Evolutionary conservation across 768 basidiomycete genomes (phyloP), one percentile per base, ranked within the genome.

Genomic region (Mycena capillaripes): DNA sequence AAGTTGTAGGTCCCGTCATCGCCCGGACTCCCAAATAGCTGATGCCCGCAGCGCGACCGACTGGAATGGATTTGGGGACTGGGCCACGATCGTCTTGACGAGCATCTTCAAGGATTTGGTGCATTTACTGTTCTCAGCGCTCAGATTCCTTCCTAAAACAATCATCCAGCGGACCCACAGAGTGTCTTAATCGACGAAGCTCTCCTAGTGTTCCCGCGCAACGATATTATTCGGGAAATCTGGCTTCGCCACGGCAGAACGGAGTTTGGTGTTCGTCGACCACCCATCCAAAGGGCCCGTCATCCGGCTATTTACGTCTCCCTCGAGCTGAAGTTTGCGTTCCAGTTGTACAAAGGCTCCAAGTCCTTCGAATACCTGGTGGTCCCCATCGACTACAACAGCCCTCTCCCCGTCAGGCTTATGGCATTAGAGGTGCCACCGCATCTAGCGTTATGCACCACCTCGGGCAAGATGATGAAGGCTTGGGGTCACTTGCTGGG

Each of bases 31-130:
- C 14, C 30, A 17, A 16, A 34, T 34, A n/a, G 29, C 3, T n/a
- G 21, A 34, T n/a, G 6, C 10, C 34, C 4, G 9, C 60, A 69
- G 68, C 68, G 68, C 10, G 19, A 17, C 19, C 30, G 23, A 19
- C 27, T 69, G 16, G 68, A 67, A 32, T 67, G 66, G 66, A 30
- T 17, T 3, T 67, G 66, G 66, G 66, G 66, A 29, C 66, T 67
- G 0, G 44, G 25, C 48, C 25, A 58, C 46, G 42, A 14, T 9
- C 30, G 19, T 6, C 59, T 68, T 16, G 66, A 68, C 29, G 16
- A 50, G 27, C 66, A 59, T 29, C 19, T 60, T 4, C 1, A 23
- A 14, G 9, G n/a, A n/a, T 58, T 44, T 29, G 3, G 66, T 60
- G 16, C 23, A 5, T 4, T 14, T 21, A 12, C 34, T 14, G 38